phyloP scores from a whole-genome alignment of 1,284 basidiomycete species.

The Ceratorhiza oryzae-sativae region DNA sequence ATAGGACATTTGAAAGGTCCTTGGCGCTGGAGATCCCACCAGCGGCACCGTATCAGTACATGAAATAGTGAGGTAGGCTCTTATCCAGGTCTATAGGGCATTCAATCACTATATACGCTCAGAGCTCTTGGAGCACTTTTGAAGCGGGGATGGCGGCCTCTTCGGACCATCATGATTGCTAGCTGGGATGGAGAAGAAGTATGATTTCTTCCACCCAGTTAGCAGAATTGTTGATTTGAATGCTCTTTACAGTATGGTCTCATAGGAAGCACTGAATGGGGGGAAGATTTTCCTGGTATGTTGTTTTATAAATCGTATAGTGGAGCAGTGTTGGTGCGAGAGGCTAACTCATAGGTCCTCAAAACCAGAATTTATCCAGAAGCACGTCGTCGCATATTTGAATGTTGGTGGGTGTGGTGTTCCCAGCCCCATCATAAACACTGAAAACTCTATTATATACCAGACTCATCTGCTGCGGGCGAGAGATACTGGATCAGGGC shows the following conservation, averaged over 20 bases:
- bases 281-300: conserved; percentile 73
- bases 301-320: too few relatives aligned
- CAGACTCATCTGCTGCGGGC: conserved; percentile 74
- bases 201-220: not conserved
- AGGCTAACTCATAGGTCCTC: too few relatives aligned
- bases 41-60: conserved; percentile 87
- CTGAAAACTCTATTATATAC: not conserved
- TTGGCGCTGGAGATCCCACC: conserved; percentile 85
- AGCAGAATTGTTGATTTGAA: not conserved
- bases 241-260: conserved; percentile 70
- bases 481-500: conserved; percentile 62
- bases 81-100: not conserved
- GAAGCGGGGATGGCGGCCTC: conserved; percentile 83
- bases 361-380: conserved; percentile 73
- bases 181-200: conserved; percentile 95
- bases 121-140: conserved; percentile 76
- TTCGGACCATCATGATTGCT: conserved; percentile 85
- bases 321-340: too few relatives aligned
- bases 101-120: conserved; percentile 50
- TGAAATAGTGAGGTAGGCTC: conserved; percentile 59
- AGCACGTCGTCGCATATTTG: conserved; percentile 83
- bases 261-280: conserved; percentile 87
- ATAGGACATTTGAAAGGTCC: conserved; percentile 54
- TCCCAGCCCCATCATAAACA: not conserved
- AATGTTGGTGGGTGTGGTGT: conserved; percentile 68